Conservation (phyloP, 2,329 filamentous ascomycete species). For the Alternaria solani region DNA sequence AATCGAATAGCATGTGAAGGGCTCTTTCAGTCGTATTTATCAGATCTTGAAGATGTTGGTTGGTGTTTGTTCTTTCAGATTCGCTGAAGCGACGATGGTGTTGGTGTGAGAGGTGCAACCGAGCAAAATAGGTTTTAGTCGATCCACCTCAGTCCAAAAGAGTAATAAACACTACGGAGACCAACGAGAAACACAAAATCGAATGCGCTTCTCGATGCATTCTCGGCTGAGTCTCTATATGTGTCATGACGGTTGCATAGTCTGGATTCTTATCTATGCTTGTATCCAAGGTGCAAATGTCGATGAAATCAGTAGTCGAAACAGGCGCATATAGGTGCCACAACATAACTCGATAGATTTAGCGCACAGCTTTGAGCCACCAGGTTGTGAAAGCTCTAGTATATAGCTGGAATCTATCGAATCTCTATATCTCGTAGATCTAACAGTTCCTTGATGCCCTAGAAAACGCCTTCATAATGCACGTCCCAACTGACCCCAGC, state of each 20-base stretch:
- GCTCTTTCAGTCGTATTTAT: neutral
- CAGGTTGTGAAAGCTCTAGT: neutral
- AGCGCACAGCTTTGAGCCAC: neutral
- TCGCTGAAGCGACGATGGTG: neutral
- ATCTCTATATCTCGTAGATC: constrained; percentile 2
- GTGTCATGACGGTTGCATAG: too few species aligned
- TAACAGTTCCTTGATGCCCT: neutral
- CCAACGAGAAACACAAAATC: neutral
- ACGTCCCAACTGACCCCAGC: neutral
- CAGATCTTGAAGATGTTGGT: neutral
- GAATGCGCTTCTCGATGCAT: neutral
- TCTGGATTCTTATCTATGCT: too few species aligned
- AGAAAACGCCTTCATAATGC: constrained; percentile 14
- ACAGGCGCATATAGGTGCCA: neutral
- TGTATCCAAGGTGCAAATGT: neutral
- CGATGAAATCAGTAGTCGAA: neutral
- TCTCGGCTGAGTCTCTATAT: neutral
- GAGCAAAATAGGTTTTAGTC: constrained; percentile 14
- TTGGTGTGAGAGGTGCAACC: constrained; percentile 9
- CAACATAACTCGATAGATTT: neutral
- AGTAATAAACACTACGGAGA: neutral
- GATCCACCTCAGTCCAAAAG: neutral
- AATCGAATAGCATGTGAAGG: neutral
- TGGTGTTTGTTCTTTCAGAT: neutral
- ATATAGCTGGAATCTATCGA: constrained; percentile 1